Evolutionary conservation across 306 rosid species (phyloP).

Genomic region (Quercus parvula): DNA sequence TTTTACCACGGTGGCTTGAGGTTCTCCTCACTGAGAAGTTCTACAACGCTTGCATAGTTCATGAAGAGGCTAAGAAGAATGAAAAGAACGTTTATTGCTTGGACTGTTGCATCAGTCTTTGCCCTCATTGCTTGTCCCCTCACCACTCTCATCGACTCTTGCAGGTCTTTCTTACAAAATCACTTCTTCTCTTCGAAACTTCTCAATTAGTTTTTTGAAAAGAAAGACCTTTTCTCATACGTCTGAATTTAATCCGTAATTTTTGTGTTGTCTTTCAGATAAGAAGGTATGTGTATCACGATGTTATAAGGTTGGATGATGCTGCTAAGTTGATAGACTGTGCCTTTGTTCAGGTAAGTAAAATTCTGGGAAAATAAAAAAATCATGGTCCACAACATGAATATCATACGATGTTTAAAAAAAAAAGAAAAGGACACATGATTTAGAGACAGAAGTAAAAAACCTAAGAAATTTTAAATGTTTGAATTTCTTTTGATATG

Average conservation of each 20-base stretch:
- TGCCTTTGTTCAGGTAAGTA: slow-evolving; percentile 71
- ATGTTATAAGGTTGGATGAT: slow-evolving; percentile 76
- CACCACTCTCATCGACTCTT: slow-evolving; percentile 80
- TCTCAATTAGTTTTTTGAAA: not conserved
- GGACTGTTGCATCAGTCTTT: slow-evolving; percentile 85
- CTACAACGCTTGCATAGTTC: slow-evolving; percentile 90
- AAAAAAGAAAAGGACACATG: not conserved
- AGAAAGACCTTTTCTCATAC: not conserved
- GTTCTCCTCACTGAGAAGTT: slow-evolving; percentile 71
- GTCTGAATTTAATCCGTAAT: not conserved
- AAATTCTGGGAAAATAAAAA: not conserved
- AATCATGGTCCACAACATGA: no score
- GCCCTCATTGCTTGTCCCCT: slow-evolving; percentile 83
- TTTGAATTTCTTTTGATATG: not conserved
- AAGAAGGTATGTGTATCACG: slow-evolving; percentile 80
- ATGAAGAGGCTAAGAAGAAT: slow-evolving; percentile 77
- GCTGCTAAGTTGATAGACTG: slow-evolving; percentile 77
- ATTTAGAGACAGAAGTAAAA: not conserved
- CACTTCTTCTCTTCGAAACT: not conserved
- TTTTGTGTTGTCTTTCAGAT: slow-evolving; percentile 42
- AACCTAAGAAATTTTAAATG: not conserved
- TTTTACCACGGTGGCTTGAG: slow-evolving; percentile 78
- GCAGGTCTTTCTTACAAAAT: slow-evolving; percentile 44
- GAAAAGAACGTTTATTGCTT: slow-evolving; percentile 86
- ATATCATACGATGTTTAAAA: not conserved